Base-by-base conservation (phyloP, 140 eudicot species). In the Oenanthe javanica region DNA sequence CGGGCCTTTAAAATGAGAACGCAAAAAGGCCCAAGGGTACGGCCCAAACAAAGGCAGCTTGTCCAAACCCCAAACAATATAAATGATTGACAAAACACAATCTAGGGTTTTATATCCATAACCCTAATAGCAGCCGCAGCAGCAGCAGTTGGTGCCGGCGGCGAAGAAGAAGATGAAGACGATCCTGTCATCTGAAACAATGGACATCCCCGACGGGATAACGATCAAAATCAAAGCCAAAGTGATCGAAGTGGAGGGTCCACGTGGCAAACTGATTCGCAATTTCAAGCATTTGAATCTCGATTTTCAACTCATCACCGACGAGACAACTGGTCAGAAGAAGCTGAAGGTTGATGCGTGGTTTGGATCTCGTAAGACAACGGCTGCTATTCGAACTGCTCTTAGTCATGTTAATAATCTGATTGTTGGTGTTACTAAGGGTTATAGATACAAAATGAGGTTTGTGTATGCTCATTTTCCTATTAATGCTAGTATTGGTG, bases 381-480 rank as follows among this genome's bases (percentile, higher is more conserved):
- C 95, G 13, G 97, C 97, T n/a, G 86, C 95, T 16, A 92, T 92
- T 76, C 83, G 97, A 0, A 92, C 97, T 0, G 97, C 97, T 0
- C 83, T 92, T 11, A 85, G 90, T 31, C 97, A 92, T 45, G 93
- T 92, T 2, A 69, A 48, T 1, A 92, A 92, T 74, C 84, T 92
- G 7, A 92, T 92, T 51, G 80, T 67, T 16, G 95, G 97, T 10
- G 97, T 92, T 9, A 92, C 97, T 52, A 84, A 88, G 76, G 97
- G 97, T 0, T 92, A 85, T 72, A 84, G 95, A 18, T 92, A 92
- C 86, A 92, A 92, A 85, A 92, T 92, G 97, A 79, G 96, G 0
- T 90, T 92, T 63, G 97, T 92, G 5, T 90, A 92, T 57, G 97
- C 96, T 77, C 96, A 92, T 59, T 92, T 92, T 70, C 97, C 97